A percentile compares a stretch with the other conserved stretches of the same genome.
These are phyloP conservation scores for Pelomyxa schiedti DNA, from an alignment of 78 protist species.

Conservation along the genomic window DNA sequence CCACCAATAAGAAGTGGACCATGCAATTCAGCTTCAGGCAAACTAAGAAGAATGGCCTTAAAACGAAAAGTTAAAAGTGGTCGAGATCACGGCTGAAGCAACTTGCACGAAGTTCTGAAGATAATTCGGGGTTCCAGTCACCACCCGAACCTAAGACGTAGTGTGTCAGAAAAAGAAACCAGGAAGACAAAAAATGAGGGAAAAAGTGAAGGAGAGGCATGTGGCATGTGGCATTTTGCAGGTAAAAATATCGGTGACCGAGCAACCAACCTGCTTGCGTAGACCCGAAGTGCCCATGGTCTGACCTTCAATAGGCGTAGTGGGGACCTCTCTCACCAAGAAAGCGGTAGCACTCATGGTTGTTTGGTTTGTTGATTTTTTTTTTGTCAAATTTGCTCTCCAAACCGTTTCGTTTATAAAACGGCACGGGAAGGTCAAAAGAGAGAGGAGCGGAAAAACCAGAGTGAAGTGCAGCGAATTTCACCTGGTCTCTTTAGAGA, in stretches of 20 bases:
- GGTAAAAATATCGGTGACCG: not conserved
- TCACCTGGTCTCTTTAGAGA: no score
- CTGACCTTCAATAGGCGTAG: slow-evolving; percentile 71
- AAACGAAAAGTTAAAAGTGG: slow-evolving; percentile 8
- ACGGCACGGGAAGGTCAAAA: no score
- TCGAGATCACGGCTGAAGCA: slow-evolving; percentile 32
- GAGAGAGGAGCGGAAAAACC: no score
- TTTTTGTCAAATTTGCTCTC: no score
- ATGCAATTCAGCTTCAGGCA: slow-evolving; percentile 1
- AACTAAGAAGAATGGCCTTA: slow-evolving; percentile 3
- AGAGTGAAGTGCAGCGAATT: no score
- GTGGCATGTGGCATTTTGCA: not conserved
- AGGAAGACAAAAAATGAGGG: not conserved
- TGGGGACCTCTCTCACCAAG: no score
- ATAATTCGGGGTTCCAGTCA: slow-evolving; percentile 29
- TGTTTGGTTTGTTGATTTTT: no score
- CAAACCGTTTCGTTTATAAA: no score
- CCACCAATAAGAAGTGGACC: slow-evolving; percentile 88
- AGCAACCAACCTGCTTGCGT: slow-evolving; percentile 68
- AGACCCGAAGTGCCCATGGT: slow-evolving; percentile 89
- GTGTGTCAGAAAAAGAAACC: not conserved
- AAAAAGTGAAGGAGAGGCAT: not conserved
- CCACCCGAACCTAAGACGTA: no score
- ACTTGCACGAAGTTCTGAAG: slow-evolving; percentile 89
- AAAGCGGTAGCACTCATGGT: no score